Percentiles rank a stretch among this genome's conserved stretches.
Conservation (phyloP, 1,284 basidiomycete genomes). For the Pseudozyma sp. region DNA sequence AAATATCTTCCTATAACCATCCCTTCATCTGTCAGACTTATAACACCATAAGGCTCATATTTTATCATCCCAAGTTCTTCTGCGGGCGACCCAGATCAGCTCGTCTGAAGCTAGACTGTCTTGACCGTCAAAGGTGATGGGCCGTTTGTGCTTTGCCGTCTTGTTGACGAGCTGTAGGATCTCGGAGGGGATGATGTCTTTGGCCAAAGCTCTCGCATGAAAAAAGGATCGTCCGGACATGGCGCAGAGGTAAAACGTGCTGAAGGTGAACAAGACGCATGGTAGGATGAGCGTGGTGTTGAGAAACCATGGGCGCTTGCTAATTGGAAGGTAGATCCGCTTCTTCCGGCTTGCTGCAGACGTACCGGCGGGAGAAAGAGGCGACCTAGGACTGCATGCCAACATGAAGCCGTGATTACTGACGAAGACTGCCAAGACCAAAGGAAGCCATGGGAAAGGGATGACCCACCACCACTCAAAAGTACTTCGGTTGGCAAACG, state of each 20-base stretch:
- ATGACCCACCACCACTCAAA: constrained; percentile 19
- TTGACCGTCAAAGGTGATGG: not conserved
- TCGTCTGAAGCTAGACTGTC: not conserved
- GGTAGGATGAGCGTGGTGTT: constrained; percentile 19
- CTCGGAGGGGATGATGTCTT: constrained; percentile 1
- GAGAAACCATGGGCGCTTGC: not conserved
- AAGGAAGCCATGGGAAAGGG: constrained; percentile 12
- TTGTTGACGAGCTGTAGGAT: not conserved
- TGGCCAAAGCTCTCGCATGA: constrained; percentile 4
- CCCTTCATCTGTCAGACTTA: no score
- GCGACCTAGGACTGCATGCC: constrained; percentile 18
- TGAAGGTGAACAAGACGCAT: not conserved
- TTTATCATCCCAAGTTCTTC: no score
- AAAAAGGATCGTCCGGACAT: constrained; percentile 4
- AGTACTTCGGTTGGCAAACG: not conserved
- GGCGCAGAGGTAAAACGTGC: constrained; percentile 1
- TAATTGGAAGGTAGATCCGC: constrained; percentile 13
- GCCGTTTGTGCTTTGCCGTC: not conserved
- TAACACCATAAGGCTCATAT: no score
- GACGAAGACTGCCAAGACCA: constrained; percentile 3
- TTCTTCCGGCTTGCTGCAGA: not conserved
- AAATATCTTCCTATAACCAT: no score
- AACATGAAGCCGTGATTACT: constrained; percentile 20
- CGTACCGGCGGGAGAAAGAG: not conserved
- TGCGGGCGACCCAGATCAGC: constrained; percentile 16